Evolutionary conservation across 129 eudicot genomes (phyloP).

Genomic region (Flaveria sonorensis): DNA sequence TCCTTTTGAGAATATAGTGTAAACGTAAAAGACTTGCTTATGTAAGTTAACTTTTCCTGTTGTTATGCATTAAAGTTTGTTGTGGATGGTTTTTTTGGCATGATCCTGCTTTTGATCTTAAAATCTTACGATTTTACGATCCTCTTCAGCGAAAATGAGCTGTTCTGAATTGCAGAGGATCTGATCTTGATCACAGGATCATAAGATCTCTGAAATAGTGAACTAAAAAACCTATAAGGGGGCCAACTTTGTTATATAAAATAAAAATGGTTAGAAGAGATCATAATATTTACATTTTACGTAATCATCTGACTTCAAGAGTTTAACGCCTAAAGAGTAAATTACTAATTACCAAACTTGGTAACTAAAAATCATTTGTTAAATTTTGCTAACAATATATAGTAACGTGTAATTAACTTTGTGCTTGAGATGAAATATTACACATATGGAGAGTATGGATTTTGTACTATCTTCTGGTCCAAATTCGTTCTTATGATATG

Average conservation of each 20-base stretch:
- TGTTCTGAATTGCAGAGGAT: neutral
- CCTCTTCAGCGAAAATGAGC: neutral
- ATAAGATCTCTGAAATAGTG: neutral
- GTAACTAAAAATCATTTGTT: too few species aligned
- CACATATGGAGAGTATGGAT: too few species aligned
- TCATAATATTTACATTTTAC: neutral
- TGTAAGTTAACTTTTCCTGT: constrained; percentile 30
- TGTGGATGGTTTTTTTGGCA: constrained; percentile 13
- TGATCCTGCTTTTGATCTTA: constrained; percentile 4
- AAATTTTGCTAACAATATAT: too few species aligned
- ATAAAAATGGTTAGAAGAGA: too few species aligned
- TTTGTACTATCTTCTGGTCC: neutral
- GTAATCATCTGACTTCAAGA: neutral
- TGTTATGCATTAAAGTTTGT: constrained; percentile 33
- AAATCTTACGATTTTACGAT: neutral
- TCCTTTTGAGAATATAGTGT: constrained; percentile 27
- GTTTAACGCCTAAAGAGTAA: neutral
- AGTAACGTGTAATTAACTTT: too few species aligned
- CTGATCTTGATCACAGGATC: neutral
- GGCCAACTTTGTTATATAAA: neutral
- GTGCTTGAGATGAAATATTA: too few species aligned
- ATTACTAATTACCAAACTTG: too few species aligned
- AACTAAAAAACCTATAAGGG: neutral
- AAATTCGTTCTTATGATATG: neutral
- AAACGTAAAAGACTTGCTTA: constrained; percentile 26